Evolutionary conservation across 23 red algal genomes (phyloP), one percentile per base, ranked within the genome.

Genomic region (Gracilariopsis chorda): DNA sequence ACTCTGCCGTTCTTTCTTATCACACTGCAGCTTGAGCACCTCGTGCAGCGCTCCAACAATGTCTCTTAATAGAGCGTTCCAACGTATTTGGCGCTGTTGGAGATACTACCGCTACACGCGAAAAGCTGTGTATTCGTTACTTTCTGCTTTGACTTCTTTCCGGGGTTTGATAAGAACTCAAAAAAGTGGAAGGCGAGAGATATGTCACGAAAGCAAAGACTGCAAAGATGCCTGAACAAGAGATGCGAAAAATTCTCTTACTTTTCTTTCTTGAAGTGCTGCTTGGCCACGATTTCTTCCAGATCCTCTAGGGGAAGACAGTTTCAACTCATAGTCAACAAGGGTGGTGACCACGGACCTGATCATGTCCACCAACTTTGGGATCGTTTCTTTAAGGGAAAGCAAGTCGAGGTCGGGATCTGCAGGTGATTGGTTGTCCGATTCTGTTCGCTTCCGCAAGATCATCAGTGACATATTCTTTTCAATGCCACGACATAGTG

Each of bases 401-500:
- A 68, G 62, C 35, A 68, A 39, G 21, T 68, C 62, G 0, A 68
- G 2, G 17, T 68, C 62, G 4, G 62, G 62, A n/a, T n/a, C n/a
- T 17, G 62, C 62, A 7, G 33, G 33, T 17, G 8, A 8, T 17
- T 30, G 5, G 21, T 39, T 68, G n/a, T 36, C 62, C 5, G 62
- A 36, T 39, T 68, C 62, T 9, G 16, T 37, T 6, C 62, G 62
- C 27, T 25, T 36, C 35, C 62, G 62, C 35, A 68, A 39, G 4
- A 68, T 68, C 62, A 68, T 68, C 62, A 68, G 35, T 19, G 41
- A 12, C 1, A 19, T 41, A 16, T 68, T 68, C 33, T 48, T 88
- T 77, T 88, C 83, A 17, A 88, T 65, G 35, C 83, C 83, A 16
- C 63, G 63, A 74, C 83, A 88, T 1, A 88, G 69, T 21, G 83